Percentiles rank a stretch among this genome's conserved stretches.
Evolutionary conservation across 2,329 filamentous ascomycete species (phyloP).

Genomic region (Pezizomycotina sp.): DNA sequence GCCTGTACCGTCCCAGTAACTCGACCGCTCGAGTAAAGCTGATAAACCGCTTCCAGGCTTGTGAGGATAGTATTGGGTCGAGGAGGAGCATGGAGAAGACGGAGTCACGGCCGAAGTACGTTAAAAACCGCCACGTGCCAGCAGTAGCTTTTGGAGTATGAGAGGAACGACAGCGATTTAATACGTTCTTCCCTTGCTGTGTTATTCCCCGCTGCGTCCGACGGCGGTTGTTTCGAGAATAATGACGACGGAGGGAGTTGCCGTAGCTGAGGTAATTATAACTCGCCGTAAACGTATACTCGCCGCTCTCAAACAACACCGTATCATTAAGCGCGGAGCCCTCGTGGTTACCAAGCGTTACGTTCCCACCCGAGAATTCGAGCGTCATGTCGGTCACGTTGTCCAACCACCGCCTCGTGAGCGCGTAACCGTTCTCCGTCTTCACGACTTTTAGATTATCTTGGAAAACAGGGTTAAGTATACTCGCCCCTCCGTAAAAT

Average conservation of each 20-base stretch:
- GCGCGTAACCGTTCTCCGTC: slow-evolving; percentile 32
- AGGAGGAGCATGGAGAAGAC: slow-evolving; percentile 45
- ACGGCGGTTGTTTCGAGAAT: no score
- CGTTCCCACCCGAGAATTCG: slow-evolving; percentile 31
- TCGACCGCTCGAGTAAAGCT: slow-evolving; percentile 41
- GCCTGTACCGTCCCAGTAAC: no score
- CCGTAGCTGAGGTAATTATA: no score
- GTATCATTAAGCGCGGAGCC: slow-evolving; percentile 32
- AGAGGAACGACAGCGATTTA: slow-evolving; percentile 45
- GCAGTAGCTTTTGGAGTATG: slow-evolving; percentile 47
- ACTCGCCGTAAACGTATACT: no score
- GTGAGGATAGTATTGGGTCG: slow-evolving; percentile 41
- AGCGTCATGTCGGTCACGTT: slow-evolving; percentile 42
- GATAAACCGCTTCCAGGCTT: slow-evolving; percentile 33
- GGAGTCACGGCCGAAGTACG: slow-evolving; percentile 50
- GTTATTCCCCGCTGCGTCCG: no score
- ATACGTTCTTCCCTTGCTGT: no score
- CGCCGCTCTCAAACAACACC: slow-evolving; percentile 35
- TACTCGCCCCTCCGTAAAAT: slow-evolving; percentile 44
- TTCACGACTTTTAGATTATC: slow-evolving; percentile 34
- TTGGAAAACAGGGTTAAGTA: slow-evolving; percentile 39
- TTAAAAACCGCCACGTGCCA: slow-evolving; percentile 49
- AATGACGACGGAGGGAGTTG: no score
- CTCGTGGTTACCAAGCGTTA: slow-evolving; percentile 23
- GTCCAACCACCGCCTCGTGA: slow-evolving; percentile 45